phyloP scores from a whole-genome alignment of 805 yeast genomes.

The Candida caryicola region DNA sequence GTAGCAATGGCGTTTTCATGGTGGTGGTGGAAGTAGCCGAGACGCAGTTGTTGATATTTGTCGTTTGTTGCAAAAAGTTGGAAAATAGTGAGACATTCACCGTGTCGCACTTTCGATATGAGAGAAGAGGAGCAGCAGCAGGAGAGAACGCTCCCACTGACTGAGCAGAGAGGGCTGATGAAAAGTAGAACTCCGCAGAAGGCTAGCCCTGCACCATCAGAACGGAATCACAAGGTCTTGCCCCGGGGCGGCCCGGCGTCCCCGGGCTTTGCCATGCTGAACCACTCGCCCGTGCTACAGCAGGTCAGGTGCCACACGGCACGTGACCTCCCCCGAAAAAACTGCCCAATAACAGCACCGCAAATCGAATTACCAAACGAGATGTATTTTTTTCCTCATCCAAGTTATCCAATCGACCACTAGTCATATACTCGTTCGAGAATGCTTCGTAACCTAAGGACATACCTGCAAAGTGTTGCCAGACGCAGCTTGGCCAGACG shows the following conservation, averaged over 20 bases:
- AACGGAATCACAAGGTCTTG: too few species aligned
- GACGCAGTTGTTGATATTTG: not conserved
- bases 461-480: constrained; percentile 19
- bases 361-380: constrained; percentile 15
- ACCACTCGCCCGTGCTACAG: too few species aligned
- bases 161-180: too few species aligned
- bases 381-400: constrained; percentile 1
- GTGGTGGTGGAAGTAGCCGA: not conserved
- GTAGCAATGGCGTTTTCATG: not conserved
- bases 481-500: constrained; percentile 43
- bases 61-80: constrained; percentile 2
- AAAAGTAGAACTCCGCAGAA: too few species aligned
- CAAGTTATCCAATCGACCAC: not conserved
- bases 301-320: too few species aligned
- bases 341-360: constrained; percentile 14
- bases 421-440: constrained; percentile 3
- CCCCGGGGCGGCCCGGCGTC: too few species aligned
- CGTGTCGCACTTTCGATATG: too few species aligned
- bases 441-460: constrained; percentile 36
- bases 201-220: too few species aligned
- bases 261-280: too few species aligned
- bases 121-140: too few species aligned
- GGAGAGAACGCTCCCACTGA: too few species aligned
- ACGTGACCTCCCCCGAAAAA: not conserved
- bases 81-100: too few species aligned